Evolutionary conservation across 495 filamentous ascomycete genomes (phyloP), one percentile per base, ranked within the genome.

Genomic region (Tricharina praecox): DNA sequence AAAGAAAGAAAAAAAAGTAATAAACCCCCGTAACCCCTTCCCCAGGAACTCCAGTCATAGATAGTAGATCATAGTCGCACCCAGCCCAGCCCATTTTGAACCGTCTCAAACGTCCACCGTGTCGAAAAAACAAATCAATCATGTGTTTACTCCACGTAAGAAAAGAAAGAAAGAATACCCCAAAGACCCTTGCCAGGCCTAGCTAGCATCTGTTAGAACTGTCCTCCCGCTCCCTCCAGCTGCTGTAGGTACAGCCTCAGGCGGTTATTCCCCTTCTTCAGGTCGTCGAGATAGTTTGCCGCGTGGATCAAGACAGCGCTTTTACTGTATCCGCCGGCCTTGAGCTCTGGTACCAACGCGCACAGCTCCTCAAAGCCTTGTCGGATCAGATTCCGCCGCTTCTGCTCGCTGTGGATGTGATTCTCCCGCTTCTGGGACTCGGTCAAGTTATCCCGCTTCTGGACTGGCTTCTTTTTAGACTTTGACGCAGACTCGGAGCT

Each of bases 341-440:
- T 70, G 3, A 92, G 64, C 11, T 73, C 75, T 0, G 85, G 85
- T 1, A 92, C 81, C 33, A 93, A 65, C 3, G 70, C 67, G 40
- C 70, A 68, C 2, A 93, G 65, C 35, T 85, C 76, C 11, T 81
- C 76, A 47, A 84, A 93, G 0, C 80, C 81, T 51, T 80, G 68
- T 55, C 80, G 74, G 54, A 93, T 92, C 18, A 81, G 64, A 24
- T 79, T 78, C 43, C 86, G 72, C 35, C 86, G 75, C 60, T 86
- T 87, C 63, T 90, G 80, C 62, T 95, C 86, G 28, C 85, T 92
- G 42, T 74, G 69, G 54, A 93, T 92, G 61, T 94, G 86, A 51
- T 93, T 92, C 50, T 76, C 76, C 33, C 84, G 68, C 64, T 90
- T 93, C 61, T 93, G 79, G 47, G 81, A 78, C 50, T 86, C 82